Base-by-base conservation (phyloP, 371 early-diverging fungal species). In the Mucor sp. region DNA sequence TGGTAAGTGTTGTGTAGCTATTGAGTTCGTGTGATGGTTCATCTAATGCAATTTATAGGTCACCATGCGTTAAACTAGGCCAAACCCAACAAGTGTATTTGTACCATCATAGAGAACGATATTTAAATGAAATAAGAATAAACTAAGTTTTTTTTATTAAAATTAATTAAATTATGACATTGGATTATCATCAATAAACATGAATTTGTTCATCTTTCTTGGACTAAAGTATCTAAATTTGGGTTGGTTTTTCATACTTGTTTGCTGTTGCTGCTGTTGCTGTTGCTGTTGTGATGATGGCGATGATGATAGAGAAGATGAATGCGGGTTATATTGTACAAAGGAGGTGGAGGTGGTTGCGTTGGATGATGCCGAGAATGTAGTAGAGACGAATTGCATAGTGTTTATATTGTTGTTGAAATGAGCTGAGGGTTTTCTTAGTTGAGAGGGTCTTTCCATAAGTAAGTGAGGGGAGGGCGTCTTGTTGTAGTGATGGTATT, bases 191-290 rank as follows among this genome's bases (percentile, higher is more conserved):
- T 82, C 80, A 57, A 82, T 82, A 65, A 82, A 82, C 63, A 82
- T 60, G 39, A 72, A 82, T 60, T 82, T 79, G 76, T 82, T 82
- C 76, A 76, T 75, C 63, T 79, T 82, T 39, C 77, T 76, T 43
- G 82, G 82, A 66, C 79, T 82, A 58, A 82, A 82, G 56, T 82
- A 82, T 37, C 80, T 74, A 68, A 82, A 82, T 19, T 79, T 75
- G 23, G 81, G 66, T 60, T 80, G 80, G 39, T 68, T 70, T 58
- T 78, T 78, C 27, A 35, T 60, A 28, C 28, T 47, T 44, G 28
- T 7, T 60, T 60, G 66, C 17, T 41, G 41, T 41, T 41, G 37
- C 37, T 37, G 37, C 37, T 37, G 41, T 35, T 35, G 37, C 3
- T 35, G 37, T 23, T 25, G 37, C 2, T 35, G 37, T 33, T 25